phyloP scores from a whole-genome alignment of 73 alveolate genomes.

The Uronychia setigera region DNA sequence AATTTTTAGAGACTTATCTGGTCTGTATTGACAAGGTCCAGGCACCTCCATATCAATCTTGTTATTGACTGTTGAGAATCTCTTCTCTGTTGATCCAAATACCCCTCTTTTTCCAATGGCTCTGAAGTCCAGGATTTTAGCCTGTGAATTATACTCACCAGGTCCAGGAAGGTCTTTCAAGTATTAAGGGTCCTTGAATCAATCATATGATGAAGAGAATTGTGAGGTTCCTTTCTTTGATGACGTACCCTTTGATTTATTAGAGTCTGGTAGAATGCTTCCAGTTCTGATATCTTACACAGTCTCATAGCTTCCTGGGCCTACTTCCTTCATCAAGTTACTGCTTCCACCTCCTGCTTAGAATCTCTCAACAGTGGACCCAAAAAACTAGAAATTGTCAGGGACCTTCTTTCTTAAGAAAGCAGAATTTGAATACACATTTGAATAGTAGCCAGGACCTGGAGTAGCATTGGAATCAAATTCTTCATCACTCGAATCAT shows the following conservation, averaged over 20 bases:
- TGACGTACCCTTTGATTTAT: background rate
- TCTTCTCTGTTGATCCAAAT: slow-evolving; percentile 67
- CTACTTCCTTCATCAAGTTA: too few relatives aligned
- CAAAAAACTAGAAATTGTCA: slow-evolving; percentile 57
- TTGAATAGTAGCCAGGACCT: slow-evolving; percentile 64
- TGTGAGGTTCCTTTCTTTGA: background rate
- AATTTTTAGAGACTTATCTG: too few relatives aligned
- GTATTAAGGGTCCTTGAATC: background rate
- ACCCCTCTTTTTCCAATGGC: slow-evolving; percentile 68
- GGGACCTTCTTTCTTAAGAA: slow-evolving; percentile 44
- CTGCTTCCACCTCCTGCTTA: background rate
- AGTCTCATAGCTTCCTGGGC: too few relatives aligned
- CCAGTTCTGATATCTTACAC: too few relatives aligned
- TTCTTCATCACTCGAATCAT: slow-evolving; percentile 27
- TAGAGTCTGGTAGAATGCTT: background rate
- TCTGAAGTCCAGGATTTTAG: slow-evolving; percentile 31
- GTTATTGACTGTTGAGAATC: slow-evolving; percentile 25
- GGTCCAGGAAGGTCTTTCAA: slow-evolving; percentile 55
- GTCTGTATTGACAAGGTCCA: too few relatives aligned
- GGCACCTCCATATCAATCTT: too few relatives aligned
- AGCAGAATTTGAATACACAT: slow-evolving; percentile 31
- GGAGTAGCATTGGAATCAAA: slow-evolving; percentile 53
- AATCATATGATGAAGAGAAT: background rate
- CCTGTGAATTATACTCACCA: slow-evolving; percentile 44
- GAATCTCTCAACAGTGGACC: slow-evolving; percentile 57